These are phyloP conservation scores for Babesia gibsoni DNA, from an alignment of 169 alveolate genomes.

Conservation along the genomic window DNA sequence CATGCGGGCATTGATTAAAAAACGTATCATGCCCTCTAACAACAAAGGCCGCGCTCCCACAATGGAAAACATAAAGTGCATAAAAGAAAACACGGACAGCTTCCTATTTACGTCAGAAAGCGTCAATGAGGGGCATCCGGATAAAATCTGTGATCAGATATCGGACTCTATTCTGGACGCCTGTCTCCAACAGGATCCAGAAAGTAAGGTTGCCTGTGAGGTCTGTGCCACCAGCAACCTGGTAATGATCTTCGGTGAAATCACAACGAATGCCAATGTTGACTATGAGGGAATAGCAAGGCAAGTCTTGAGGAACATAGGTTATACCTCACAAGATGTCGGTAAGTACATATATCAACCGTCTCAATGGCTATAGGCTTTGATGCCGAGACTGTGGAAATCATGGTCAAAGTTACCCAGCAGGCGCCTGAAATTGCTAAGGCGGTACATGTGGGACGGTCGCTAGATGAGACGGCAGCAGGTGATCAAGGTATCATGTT, in stretches of 20 bases:
- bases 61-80: background rate
- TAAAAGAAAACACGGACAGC: slow-evolving; percentile 59
- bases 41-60: background rate
- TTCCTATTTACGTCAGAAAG: slow-evolving; percentile 98
- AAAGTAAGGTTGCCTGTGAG: slow-evolving; percentile 93
- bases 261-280: slow-evolving; percentile 88
- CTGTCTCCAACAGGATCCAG: slow-evolving; percentile 91
- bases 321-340: slow-evolving; percentile 84
- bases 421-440: slow-evolving; percentile 95
- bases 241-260: slow-evolving; percentile 97
- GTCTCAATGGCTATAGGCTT: slow-evolving; percentile 79
- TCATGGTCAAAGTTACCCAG: slow-evolving; percentile 89
- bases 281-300: slow-evolving; percentile 93
- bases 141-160: slow-evolving; percentile 98
- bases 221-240: slow-evolving; percentile 92
- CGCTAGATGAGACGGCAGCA: slow-evolving; percentile 93
- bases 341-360: slow-evolving; percentile 76
- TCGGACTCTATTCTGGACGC: slow-evolving; percentile 99
- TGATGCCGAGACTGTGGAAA: slow-evolving; percentile 92
- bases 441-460: slow-evolving; percentile 92
- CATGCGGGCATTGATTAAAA: too few species aligned
- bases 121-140: slow-evolving; percentile 99
- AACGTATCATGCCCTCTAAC: too few species aligned
- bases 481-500: slow-evolving; percentile 99
- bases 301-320: slow-evolving; percentile 89